phyloP scores from a whole-genome alignment of 192 early-diverging fungal genomes.

The Mortierella antarctica region DNA sequence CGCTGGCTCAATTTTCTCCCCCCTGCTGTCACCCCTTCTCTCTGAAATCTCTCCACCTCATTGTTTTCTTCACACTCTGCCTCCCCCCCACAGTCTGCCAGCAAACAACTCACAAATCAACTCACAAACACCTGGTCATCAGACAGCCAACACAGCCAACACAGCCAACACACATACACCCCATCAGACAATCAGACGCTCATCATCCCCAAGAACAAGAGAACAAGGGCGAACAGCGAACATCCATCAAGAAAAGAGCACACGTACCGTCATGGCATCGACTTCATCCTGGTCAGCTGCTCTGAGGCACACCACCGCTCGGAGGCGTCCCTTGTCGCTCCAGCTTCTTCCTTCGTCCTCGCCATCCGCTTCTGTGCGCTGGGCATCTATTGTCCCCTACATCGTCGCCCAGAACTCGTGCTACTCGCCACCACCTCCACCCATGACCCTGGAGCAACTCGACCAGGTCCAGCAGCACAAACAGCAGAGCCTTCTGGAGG shows the following conservation, averaged over 20 bases:
- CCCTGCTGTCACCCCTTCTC: too few relatives aligned
- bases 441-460: conserved; percentile 42
- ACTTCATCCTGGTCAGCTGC: conserved; percentile 12
- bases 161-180: background rate
- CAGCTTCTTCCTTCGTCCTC: background rate
- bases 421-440: conserved; percentile 32
- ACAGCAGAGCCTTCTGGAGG: conserved; percentile 22
- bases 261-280: conserved; percentile 3
- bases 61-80: too few relatives aligned
- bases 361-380: conserved; percentile 12
- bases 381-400: conserved; percentile 45
- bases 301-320: conserved; percentile 11
- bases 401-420: background rate
- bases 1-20: too few relatives aligned
- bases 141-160: too few relatives aligned
- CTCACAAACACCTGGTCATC: background rate
- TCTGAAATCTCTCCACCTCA: too few relatives aligned
- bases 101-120: too few relatives aligned
- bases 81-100: too few relatives aligned
- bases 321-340: conserved; percentile 18
- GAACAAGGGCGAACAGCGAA: too few relatives aligned
- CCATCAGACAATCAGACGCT: too few relatives aligned
- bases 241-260: background rate
- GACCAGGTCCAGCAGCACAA: conserved; percentile 1
- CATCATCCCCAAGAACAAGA: too few relatives aligned